Conservation (phyloP, 257 asterid species). For the Solanum ossicruentum region DNA sequence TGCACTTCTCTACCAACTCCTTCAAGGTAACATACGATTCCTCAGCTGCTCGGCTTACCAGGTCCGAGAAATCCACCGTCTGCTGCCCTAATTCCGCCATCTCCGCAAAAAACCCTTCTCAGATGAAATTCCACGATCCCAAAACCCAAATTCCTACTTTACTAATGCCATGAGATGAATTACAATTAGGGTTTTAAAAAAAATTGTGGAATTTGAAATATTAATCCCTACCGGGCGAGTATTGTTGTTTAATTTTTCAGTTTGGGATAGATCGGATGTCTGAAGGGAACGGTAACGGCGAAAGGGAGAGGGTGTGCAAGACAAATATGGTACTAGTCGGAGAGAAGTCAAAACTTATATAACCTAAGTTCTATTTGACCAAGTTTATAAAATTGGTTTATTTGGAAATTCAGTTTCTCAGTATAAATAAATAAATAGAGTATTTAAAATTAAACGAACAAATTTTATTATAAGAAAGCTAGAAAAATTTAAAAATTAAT, state of each 20-base stretch:
- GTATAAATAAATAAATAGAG: no score
- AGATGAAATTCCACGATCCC: background rate
- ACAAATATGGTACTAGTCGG: background rate
- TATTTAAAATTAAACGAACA: no score
- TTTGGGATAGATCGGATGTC: background rate
- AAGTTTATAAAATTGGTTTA: background rate
- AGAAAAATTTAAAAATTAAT: background rate
- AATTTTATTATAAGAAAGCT: no score
- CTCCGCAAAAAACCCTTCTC: background rate
- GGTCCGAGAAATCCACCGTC: conserved; percentile 76
- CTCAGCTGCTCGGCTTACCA: conserved; percentile 77
- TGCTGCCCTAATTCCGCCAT: conserved; percentile 83
- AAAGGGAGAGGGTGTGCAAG: background rate
- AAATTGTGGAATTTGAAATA: background rate
- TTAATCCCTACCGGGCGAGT: background rate
- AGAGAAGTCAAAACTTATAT: background rate
- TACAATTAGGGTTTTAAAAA: conserved; percentile 6
- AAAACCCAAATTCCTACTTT: background rate
- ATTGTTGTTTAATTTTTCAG: background rate
- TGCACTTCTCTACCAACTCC: conserved; percentile 84
- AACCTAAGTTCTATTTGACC: background rate
- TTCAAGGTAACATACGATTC: conserved; percentile 61
- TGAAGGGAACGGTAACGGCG: background rate
- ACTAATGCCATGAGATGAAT: background rate
- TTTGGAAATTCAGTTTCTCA: no score